phyloP scores from a whole-genome alignment of 352 stramenopile genomes.

The Phytophthora pini region DNA sequence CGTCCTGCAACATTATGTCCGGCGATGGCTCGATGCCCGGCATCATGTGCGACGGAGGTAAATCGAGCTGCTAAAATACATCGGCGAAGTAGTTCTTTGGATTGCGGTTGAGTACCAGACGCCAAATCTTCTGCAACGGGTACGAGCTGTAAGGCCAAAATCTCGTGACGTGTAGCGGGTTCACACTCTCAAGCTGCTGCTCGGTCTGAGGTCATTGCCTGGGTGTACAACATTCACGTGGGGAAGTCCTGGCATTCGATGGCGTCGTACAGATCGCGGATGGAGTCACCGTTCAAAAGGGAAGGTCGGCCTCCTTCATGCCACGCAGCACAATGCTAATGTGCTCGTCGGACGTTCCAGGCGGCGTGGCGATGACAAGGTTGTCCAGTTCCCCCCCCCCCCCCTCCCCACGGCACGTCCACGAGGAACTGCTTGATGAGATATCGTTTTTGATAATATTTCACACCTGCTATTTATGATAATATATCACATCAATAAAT shows the following conservation, averaged over 20 bases:
- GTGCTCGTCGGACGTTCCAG: constrained; percentile 99
- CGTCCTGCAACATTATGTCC: constrained; percentile 91
- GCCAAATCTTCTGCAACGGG: constrained; percentile 85
- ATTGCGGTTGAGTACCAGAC: constrained; percentile 92
- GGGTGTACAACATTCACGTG: constrained; percentile 90
- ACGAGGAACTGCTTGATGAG: constrained; percentile 99
- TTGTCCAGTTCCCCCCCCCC: constrained; percentile 99
- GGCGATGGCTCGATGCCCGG: constrained; percentile 84
- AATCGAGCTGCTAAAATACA: constrained; percentile 89
- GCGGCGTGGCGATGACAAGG: constrained; percentile 99
- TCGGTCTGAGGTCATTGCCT: constrained; percentile 89
- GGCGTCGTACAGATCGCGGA: constrained; percentile 91
- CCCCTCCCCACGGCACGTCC: constrained; percentile 99
- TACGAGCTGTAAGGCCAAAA: constrained; percentile 89
- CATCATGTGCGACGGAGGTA: constrained; percentile 91
- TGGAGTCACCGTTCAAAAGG: constrained; percentile 29
- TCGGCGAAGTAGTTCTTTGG: constrained; percentile 93
- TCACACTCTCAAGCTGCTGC: constrained; percentile 60
- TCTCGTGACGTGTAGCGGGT: constrained; percentile 95
- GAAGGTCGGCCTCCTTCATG: constrained; percentile 92
- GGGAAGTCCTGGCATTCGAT: constrained; percentile 78
- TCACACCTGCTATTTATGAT: too few species aligned
- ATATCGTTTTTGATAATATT: too few species aligned
- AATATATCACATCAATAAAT: too few species aligned
- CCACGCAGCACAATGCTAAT: constrained; percentile 99